A percentile compares a stretch with the other conserved stretches of the same genome.
phyloP scores from a whole-genome alignment of 176 grass and related monocot species.

The Tillandsia fasciculata region DNA sequence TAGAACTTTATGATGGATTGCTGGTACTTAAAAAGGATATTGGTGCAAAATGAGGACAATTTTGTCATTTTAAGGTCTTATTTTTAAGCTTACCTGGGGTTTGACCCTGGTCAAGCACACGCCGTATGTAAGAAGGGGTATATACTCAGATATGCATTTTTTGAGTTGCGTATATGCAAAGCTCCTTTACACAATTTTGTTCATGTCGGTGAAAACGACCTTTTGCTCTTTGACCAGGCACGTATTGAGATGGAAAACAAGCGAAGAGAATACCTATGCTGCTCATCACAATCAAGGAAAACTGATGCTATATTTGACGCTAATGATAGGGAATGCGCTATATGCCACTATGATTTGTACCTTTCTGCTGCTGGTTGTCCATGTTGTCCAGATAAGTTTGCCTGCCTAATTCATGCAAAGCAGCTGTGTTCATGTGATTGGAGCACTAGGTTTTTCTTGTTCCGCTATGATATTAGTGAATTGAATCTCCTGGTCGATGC shows the following conservation, averaged over 20 bases:
- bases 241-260: constrained; percentile 24
- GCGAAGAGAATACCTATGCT: constrained; percentile 18
- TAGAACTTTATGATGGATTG: too few relatives aligned
- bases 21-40: too few relatives aligned
- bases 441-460: constrained; percentile 31
- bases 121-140: too few relatives aligned
- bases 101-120: too few relatives aligned
- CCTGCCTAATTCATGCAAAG: constrained; percentile 63
- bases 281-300: constrained; percentile 29
- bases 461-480: constrained; percentile 63
- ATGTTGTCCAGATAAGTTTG: constrained; percentile 56
- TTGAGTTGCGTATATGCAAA: too few relatives aligned
- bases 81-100: too few relatives aligned
- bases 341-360: constrained; percentile 81
- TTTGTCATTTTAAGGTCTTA: too few relatives aligned
- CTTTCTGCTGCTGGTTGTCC: constrained; percentile 70
- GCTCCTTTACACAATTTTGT: not conserved
- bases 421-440: constrained; percentile 58
- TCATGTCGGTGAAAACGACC: constrained; percentile 34
- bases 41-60: too few relatives aligned
- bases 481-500: constrained; percentile 50
- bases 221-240: too few relatives aligned
- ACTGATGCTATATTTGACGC: constrained; percentile 59
- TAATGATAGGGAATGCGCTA: constrained; percentile 70
- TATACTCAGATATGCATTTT: too few relatives aligned